These are phyloP conservation scores for Diaporthe helianthi DNA, from an alignment of 2,329 filamentous ascomycete genomes.

Conservation along the genomic window DNA sequence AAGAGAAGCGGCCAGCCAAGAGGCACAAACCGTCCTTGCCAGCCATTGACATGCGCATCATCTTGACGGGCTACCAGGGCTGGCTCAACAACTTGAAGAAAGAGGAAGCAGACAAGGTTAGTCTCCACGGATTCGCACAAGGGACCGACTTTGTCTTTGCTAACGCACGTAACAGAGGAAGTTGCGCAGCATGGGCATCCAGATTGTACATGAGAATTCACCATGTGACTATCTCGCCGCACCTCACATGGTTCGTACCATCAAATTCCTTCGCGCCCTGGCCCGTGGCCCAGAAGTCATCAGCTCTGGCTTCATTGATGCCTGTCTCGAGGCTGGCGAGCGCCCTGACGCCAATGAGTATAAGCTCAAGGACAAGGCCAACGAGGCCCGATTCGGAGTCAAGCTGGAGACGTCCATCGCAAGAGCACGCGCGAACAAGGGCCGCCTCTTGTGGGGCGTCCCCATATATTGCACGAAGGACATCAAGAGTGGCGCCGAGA, in stretches of 20 bases:
- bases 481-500: constrained; percentile 82
- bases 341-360: constrained; percentile 71
- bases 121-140: constrained; percentile 42
- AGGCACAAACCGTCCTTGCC: constrained; percentile 68
- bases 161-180: constrained; percentile 64
- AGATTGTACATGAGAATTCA: constrained; percentile 76
- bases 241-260: constrained; percentile 84
- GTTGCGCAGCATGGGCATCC: constrained; percentile 83
- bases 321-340: constrained; percentile 73
- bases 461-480: constrained; percentile 85
- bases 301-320: constrained; percentile 78
- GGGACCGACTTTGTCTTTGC: not conserved
- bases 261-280: constrained; percentile 90
- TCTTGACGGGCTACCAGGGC: constrained; percentile 82
- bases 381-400: constrained; percentile 75
- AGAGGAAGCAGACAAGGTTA: constrained; percentile 82
- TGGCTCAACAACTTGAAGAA: constrained; percentile 78
- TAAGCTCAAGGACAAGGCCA: constrained; percentile 72
- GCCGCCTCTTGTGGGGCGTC: constrained; percentile 76
- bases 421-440: constrained; percentile 77
- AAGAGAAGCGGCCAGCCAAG: constrained; percentile 62
- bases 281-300: constrained; percentile 82
- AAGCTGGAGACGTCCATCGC: constrained; percentile 71
- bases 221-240: constrained; percentile 87
- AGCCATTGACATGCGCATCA: constrained; percentile 74